Evolutionary conservation across 2,329 filamentous ascomycete genomes (phyloP).

Genomic region (Tolypocladium sp.): DNA sequence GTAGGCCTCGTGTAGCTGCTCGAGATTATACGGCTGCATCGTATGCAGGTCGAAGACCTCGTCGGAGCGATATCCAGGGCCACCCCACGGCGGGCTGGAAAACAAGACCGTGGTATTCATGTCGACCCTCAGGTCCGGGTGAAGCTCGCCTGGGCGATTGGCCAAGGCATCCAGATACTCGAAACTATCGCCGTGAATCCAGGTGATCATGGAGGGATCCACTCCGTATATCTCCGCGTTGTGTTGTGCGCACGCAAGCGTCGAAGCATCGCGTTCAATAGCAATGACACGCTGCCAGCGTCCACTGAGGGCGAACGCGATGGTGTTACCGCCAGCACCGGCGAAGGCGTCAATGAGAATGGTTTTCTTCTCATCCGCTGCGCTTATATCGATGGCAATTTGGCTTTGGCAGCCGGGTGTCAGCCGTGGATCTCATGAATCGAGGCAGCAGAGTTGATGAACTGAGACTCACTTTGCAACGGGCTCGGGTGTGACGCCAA

Average conservation of each 20-base stretch:
- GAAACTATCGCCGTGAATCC: slow-evolving; percentile 83
- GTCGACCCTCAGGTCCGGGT: slow-evolving; percentile 31
- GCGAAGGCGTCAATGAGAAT: slow-evolving; percentile 83
- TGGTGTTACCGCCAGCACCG: slow-evolving; percentile 86
- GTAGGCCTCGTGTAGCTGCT: slow-evolving; percentile 54
- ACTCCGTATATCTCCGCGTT: slow-evolving; percentile 85
- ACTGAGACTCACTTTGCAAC: slow-evolving; percentile 59
- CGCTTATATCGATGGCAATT: slow-evolving; percentile 57
- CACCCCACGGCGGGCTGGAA: slow-evolving; percentile 53
- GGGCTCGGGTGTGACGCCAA: slow-evolving; percentile 89
- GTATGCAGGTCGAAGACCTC: slow-evolving; percentile 72
- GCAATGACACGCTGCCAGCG: slow-evolving; percentile 80
- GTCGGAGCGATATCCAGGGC: slow-evolving; percentile 44
- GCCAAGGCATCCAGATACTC: slow-evolving; percentile 48
- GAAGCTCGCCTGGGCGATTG: slow-evolving; percentile 24
- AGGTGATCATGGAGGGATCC: slow-evolving; percentile 61
- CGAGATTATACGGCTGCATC: slow-evolving; percentile 81
- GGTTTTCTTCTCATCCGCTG: slow-evolving; percentile 43
- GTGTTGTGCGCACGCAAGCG: slow-evolving; percentile 82
- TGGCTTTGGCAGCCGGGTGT: background rate
- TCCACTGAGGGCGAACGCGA: slow-evolving; percentile 78
- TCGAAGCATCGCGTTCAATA: slow-evolving; percentile 74
- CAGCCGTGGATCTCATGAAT: background rate
- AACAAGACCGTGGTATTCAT: slow-evolving; percentile 37
- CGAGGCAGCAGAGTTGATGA: background rate